Base-by-base conservation (phyloP, 1,284 basidiomycete species). In the Pseudozyma hubeiensis region DNA sequence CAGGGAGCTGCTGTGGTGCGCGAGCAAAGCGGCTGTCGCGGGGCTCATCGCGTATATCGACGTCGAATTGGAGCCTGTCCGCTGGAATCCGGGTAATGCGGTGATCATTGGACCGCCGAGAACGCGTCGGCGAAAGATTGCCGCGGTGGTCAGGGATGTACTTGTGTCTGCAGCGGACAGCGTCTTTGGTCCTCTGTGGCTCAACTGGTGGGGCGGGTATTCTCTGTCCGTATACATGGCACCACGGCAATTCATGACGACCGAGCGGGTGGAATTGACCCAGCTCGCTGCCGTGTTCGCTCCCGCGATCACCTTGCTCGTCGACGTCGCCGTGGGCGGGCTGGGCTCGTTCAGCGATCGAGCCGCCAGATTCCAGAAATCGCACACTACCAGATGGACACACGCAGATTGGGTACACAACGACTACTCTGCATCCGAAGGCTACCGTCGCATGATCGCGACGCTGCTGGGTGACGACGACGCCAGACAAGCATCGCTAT, bases 141-240 rank as follows among this genome's bases (percentile, higher is more conserved):
- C 66, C 9, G 61, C 61, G 11, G 41, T 69, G 31, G 54, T 34
- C 9, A 43, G 71, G 8, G 71, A 74, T 37, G 17, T 59, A 11
- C n/a, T 69, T 7, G 62, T 51, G 2, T 31, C 40, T 10, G 57
- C 59, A 1, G 59, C 71, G 1, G 56, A 66, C 16, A 56, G 54
- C 35, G 65, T 65, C 24, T 69, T 74, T 53, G 71, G 71, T 11
- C 53, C 54, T 13, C 30, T 56, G 13, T 74, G 71, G 71, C 55
- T 65, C 39, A 68, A 68, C 45, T 74, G 71, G 71, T 69, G 65
- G 65, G 71, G 71, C 35, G 71, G 71, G n/a, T 68, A 68, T 7
- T 64, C 65, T 35, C 47, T 69, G 11, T 53, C 65, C 9, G 64
- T 68, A 0, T 74, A 68, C 46, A 31, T 64, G 50, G 58, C 43